Percentiles rank a stretch among this genome's conserved stretches.
Conservation (phyloP, 306 rosid genomes). For the Carpinus viminea region DNA sequence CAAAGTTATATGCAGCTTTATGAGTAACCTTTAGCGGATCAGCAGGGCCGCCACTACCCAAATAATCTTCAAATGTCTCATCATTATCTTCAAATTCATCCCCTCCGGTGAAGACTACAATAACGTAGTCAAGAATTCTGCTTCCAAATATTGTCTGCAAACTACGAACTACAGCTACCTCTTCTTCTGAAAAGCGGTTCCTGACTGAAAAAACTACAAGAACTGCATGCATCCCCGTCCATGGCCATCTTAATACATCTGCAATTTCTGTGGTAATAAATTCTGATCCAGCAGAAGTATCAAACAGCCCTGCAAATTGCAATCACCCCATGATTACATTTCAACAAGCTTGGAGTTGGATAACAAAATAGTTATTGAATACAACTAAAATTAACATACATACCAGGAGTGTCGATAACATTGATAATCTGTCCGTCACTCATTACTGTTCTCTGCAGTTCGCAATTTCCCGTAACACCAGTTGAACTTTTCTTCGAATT, state of each 20-base stretch:
- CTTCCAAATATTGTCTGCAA: conserved; percentile 73
- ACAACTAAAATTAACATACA: neutral
- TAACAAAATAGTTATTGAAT: too few relatives aligned
- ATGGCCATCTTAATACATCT: conserved; percentile 79
- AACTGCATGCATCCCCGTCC: conserved; percentile 88
- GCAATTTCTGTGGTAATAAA: conserved; percentile 76
- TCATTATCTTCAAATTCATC: conserved; percentile 80
- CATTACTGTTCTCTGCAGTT: conserved; percentile 47
- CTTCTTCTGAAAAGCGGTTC: conserved; percentile 72
- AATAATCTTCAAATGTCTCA: conserved; percentile 57
- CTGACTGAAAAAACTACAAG: conserved; percentile 69
- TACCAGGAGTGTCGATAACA: conserved; percentile 87
- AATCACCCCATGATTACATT: conserved; percentile 8
- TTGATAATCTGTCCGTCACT: conserved; percentile 60
- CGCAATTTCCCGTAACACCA: conserved; percentile 63
- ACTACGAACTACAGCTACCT: conserved; percentile 60
- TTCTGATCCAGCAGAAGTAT: conserved; percentile 57
- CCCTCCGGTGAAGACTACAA: conserved; percentile 81
- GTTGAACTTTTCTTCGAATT: conserved; percentile 54
- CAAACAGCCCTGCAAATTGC: conserved; percentile 86
- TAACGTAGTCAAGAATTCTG: conserved; percentile 70
- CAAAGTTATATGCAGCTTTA: too few relatives aligned
- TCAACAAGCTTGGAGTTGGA: too few relatives aligned
- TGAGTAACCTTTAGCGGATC: conserved; percentile 70
- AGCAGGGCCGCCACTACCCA: conserved; percentile 52